phyloP scores from a whole-genome alignment of 768 basidiomycete species.

The Naematelia aurantialba region DNA sequence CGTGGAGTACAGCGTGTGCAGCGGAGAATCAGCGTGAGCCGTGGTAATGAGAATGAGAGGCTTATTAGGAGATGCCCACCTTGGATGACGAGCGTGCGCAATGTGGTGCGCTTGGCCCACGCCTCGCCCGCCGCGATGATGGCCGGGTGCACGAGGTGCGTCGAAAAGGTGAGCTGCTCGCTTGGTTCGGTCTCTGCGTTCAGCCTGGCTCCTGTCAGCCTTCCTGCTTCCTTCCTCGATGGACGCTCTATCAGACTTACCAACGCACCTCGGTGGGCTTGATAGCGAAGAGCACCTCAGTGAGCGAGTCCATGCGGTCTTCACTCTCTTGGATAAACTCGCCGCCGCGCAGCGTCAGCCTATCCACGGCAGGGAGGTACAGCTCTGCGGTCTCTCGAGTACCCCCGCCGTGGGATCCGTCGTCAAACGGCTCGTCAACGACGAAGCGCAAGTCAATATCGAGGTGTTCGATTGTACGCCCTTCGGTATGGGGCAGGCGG shows the following conservation, averaged over 20 bases:
- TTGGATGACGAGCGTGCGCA: constrained; percentile 37
- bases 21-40: no score
- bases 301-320: constrained; percentile 31
- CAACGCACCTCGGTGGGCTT: constrained; percentile 40
- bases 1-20: background rate
- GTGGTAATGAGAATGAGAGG: background rate
- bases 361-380: constrained; percentile 27
- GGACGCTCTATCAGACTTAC: constrained; percentile 31
- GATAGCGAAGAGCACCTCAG: constrained; percentile 32
- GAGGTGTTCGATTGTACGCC: constrained; percentile 39
- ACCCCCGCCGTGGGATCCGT: background rate
- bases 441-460: constrained; percentile 44
- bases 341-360: constrained; percentile 37
- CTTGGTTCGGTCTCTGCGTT: constrained; percentile 28
- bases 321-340: constrained; percentile 41
- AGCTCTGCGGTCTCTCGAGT: constrained; percentile 4
- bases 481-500: constrained; percentile 23
- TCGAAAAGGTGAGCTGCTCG: constrained; percentile 39
- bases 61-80: constrained; percentile 16
- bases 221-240: background rate
- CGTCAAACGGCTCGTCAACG: constrained; percentile 5
- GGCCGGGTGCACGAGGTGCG: constrained; percentile 39
- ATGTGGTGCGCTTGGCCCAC: constrained; percentile 26
- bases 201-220: constrained; percentile 25
- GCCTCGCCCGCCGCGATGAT: constrained; percentile 38